Conservation (phyloP, 805 yeast species). For the Starmerella vitae region DNA sequence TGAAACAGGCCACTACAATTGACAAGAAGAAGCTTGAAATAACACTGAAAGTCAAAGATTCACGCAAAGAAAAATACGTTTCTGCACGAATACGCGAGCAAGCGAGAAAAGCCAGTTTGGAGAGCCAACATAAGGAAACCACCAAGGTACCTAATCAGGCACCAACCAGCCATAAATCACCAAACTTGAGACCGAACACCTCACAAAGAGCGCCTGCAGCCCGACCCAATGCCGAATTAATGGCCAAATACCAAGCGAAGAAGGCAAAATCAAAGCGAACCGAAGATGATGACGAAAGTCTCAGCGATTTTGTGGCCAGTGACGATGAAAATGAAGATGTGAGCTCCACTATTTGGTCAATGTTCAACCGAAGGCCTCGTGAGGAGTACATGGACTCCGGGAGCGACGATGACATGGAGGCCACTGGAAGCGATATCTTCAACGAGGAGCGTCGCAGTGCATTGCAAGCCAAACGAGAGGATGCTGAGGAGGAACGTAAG, state of each 20-base stretch:
- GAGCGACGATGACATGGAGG: conserved; percentile 70
- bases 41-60: conserved; percentile 28
- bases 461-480: conserved; percentile 61
- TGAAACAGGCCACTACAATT: conserved; percentile 53
- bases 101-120: background rate
- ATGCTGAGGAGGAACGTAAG: conserved; percentile 43
- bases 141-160: background rate
- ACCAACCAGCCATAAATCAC: background rate
- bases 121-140: background rate
- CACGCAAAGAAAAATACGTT: background rate
- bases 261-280: conserved; percentile 7
- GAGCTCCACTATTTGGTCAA: conserved; percentile 78
- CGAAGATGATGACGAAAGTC: conserved; percentile 35
- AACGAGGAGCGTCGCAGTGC: conserved; percentile 68
- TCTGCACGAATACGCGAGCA: background rate
- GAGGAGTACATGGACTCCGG: conserved; percentile 36
- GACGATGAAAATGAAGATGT: conserved; percentile 38
- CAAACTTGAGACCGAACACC: background rate
- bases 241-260: conserved; percentile 3
- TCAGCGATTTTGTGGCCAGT: conserved; percentile 46
- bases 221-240: conserved; percentile 19
- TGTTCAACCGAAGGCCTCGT: conserved; percentile 48
- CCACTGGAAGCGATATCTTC: conserved; percentile 76
- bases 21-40: conserved; percentile 37
- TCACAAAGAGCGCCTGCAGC: conserved; percentile 16